Base-by-base conservation (phyloP, 805 yeast genomes). In the Yarrowia deformans region DNA sequence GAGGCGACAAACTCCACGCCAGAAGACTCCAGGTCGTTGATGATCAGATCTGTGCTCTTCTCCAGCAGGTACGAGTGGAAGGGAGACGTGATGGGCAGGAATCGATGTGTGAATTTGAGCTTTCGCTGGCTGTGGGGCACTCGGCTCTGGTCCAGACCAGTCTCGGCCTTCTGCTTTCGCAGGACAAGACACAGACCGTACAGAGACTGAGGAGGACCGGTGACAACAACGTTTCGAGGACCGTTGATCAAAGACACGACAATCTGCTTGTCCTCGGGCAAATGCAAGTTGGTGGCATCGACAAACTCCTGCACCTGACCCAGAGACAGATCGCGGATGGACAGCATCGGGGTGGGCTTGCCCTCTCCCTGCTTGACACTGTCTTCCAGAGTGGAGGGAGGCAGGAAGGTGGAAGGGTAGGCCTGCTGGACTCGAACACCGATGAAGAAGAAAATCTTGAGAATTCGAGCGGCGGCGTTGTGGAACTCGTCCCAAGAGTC, bases 121-220 rank as follows among this genome's bases (percentile, higher is more conserved):
- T 95, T 95, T 83, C 99, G 88, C 85, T 95, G 94, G 74, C 94
- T 88, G 83, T 82, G 85, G 70, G 99, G 99, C 70, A 95, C 86
- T 83, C 98, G 88, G 69, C 97, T 88, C 84, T 95, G 99, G 77
- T 94, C 97, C 75, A 91, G 85, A 69, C 98, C 98, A 58, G 95
- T 83, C 56, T 97, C 90, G 64, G 98, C 98, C 82, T 95, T 95
- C 70, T 92, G 92, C 82, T 91, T 91, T 84, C 99, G 89, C 79
- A 95, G 84, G 71, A 94, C 86, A 77, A 95, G 85, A 81, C 93
- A 93, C 76, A 95, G 86, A 84, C 99, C 99, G 76, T 94, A 95
- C 71, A 95, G 84, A 3, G 98, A 93, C 84, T 93, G 97, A 69
- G 99, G 98, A 61, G 98, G 99, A 79, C 99, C 99, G 29, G 97